Evolutionary conservation across 2,329 filamentous ascomycete genomes (phyloP), one percentile per base, ranked within the genome.

Genomic region (Diplodia scrobiculata): DNA sequence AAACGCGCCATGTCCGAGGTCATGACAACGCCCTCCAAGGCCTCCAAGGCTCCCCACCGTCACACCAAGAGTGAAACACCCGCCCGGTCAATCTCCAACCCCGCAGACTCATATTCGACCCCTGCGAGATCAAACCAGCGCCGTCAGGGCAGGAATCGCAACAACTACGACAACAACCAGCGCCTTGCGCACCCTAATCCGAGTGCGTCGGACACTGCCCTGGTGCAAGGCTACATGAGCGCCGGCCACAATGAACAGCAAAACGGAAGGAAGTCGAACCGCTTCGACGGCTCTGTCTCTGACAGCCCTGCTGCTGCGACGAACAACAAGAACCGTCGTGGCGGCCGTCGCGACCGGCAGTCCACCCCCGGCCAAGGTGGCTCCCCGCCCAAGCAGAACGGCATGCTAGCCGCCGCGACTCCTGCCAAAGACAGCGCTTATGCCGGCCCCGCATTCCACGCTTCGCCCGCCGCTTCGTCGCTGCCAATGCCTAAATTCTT

Each of bases 391-490:
- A 66, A 59, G 47, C 36, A 66, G 10, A 65, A 55, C 34, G 25
- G 17, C 34, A 27, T 36, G 17, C n/a, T 27, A 3, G 25, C 34
- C 52, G 53, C 32, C 21, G 51, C 14, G 14, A 78, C 78, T 7
- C 80, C 81, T 38, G 73, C 75, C 54, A 82, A 86, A 67, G 73
- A 76, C 68, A 74, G 76, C 68, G 88, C 89, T 53, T 99, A 97
- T 79, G 95, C 95, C 47, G 95, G 94, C 14, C 90, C 94, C 38
- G 96, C 92, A 5, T 99, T 98, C 77, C 93, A 97, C 77, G 91
- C 92, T 48, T 98, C 95, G 9, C 95, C 95, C 21, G 94, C 93
- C 1, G 90, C 95, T 0, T 96, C 92, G 9, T 88, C 92, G 27
- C 83, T 99, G 36, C 95, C 95, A 0, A 90, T 97, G 67, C 95